Conservation (phyloP, 2,329 filamentous ascomycete genomes). For the Fusarium musae region DNA sequence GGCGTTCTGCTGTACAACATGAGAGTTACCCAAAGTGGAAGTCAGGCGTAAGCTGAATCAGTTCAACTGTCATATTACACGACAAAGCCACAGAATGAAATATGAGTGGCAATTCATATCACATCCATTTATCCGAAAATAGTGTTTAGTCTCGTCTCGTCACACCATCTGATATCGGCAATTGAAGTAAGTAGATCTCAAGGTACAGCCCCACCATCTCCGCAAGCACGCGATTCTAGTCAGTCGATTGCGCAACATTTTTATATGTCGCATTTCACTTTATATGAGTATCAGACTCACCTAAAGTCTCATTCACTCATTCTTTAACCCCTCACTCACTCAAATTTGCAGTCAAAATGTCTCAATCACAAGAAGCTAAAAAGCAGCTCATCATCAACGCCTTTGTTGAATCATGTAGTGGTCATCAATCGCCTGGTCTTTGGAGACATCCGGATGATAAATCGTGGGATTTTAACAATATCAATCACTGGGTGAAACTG, state of each 20-base stretch:
- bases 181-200: background rate
- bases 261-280: background rate
- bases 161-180: background rate
- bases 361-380: constrained; percentile 37
- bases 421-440: constrained; percentile 60
- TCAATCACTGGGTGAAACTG: constrained; percentile 70
- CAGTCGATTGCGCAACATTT: background rate
- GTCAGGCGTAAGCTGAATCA: background rate
- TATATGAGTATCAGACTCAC: background rate
- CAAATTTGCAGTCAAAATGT: constrained; percentile 14
- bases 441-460: constrained; percentile 73
- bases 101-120: no score
- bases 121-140: background rate
- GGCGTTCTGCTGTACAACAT: background rate
- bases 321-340: background rate
- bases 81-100: background rate
- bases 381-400: constrained; percentile 57
- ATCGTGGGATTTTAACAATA: constrained; percentile 70
- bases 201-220: constrained; percentile 4
- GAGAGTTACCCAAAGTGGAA: background rate
- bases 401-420: constrained; percentile 56
- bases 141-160: background rate
- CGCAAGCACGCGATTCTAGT: constrained; percentile 5
- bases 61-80: background rate
- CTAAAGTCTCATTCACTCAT: background rate